Evolutionary conservation across 805 yeast species (phyloP), one percentile per base, ranked within the genome.

Genomic region (Torulaspora franciscae): DNA sequence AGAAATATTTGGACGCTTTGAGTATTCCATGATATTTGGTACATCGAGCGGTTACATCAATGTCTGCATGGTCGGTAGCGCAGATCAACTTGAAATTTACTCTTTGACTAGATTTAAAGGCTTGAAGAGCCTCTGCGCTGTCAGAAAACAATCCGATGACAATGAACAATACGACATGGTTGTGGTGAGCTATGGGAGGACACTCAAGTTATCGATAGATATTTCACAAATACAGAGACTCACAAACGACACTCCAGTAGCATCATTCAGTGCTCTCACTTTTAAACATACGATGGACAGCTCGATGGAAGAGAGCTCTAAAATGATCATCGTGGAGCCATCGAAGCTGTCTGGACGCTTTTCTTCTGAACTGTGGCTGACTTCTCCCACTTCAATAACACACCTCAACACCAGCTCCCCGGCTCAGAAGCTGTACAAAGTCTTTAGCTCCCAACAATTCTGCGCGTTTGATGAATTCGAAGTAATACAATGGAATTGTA

Each of bases 81-180:
- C 44, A 2, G 47, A 47, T 13, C 35, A 34, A 4, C 27, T 56
- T 5, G 42, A 39, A 15, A 54, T 59, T 19, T 52, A 48, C 37
- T 45, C 56, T 3, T 39, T 62, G 17, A 57, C 65, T 14, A 55
- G 63, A 34, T 59, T 62, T 25, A 62, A 61, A 45, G 65, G 65
- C 1, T 32, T 59, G n/a, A 51, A 42, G 35, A 27, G 48, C 10
- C 45, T 59, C n/a, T 49, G 51, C 15, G 42, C 52, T 13, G 47
- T 48, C 6, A 14, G 30, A n/a, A 27, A 32, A 9, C 47, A 43
- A 27, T 24, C 22, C 25, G 33, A 33, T 3, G n/a, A 27, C 17
- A 34, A 11, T 7, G 28, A 34, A 9, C 32, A 32, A 17, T 58
- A 58, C 35, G 37, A 45, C 15, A 30, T 58, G 5, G 33, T 49